These are phyloP conservation scores for Toxoplasma gondii DNA, from an alignment of 169 alveolate genomes.

Conservation along the genomic window DNA sequence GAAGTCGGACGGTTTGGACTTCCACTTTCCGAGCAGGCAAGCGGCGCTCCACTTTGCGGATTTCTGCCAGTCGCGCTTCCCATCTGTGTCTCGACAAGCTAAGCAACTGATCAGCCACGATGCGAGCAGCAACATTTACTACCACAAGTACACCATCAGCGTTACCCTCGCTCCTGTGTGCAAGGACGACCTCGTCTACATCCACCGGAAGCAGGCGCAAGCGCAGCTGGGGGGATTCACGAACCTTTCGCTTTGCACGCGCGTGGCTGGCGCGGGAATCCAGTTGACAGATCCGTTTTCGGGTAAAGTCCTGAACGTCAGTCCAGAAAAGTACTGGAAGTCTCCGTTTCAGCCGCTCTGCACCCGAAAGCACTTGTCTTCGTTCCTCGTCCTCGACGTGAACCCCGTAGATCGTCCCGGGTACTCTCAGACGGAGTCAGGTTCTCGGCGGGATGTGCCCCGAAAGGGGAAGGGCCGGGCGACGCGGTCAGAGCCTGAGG, in stretches of 20 bases:
- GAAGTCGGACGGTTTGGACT: constrained; percentile 97
- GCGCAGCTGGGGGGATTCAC: constrained; percentile 92
- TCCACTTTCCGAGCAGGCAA: constrained; percentile 92
- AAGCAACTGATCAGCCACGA: constrained; percentile 78
- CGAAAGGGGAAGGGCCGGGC: background rate
- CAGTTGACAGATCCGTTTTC: constrained; percentile 88
- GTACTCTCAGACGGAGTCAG: background rate
- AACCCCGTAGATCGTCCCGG: constrained; percentile 24
- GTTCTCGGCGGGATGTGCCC: background rate
- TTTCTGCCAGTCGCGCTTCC: constrained; percentile 83
- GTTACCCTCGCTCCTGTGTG: constrained; percentile 97
- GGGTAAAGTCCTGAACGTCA: constrained; percentile 83
- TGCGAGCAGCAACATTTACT: constrained; percentile 83
- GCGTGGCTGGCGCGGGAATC: constrained; percentile 82
- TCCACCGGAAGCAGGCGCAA: constrained; percentile 86
- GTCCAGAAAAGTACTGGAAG: constrained; percentile 73
- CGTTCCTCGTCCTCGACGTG: constrained; percentile 54
- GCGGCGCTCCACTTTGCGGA: constrained; percentile 96
- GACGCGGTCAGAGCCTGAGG: constrained; percentile 11
- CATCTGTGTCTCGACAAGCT: background rate
- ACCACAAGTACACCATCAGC: constrained; percentile 91
- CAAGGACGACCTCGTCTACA: constrained; percentile 95
- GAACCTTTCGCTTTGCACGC: constrained; percentile 85
- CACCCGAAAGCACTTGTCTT: constrained; percentile 64
- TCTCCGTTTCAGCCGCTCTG: constrained; percentile 73